Evolutionary conservation across 495 filamentous ascomycete species (phyloP).

Genomic region (Aspergillus homomorphus): DNA sequence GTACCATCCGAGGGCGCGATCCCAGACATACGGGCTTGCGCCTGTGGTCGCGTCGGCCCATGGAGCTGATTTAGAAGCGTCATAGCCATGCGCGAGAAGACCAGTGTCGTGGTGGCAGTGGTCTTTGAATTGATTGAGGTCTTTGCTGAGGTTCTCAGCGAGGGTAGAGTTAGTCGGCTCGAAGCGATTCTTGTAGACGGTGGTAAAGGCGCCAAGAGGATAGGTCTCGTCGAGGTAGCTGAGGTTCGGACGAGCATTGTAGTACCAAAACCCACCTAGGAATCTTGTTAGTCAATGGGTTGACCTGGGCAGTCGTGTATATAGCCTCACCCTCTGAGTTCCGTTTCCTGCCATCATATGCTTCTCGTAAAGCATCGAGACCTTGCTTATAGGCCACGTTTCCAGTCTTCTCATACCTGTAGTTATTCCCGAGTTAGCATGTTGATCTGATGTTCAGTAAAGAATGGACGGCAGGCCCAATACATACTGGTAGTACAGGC

Average conservation of each 20-base stretch:
- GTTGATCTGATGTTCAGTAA: not conserved
- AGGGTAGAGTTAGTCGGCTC: conserved; percentile 33
- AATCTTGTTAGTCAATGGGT: conserved; percentile 1
- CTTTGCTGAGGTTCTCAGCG: conserved; percentile 46
- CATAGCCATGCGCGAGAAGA: conserved; percentile 58
- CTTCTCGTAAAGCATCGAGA: conserved; percentile 42
- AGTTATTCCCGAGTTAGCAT: not conserved
- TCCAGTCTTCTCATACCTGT: conserved; percentile 28
- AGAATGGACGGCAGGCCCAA: not conserved
- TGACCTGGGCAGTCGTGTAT: not conserved
- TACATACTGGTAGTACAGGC: conserved; percentile 33
- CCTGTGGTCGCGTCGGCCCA: conserved; percentile 58
- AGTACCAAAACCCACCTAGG: conserved; percentile 53
- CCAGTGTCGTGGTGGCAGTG: conserved; percentile 47
- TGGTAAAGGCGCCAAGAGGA: conserved; percentile 51
- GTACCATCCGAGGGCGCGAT: conserved; percentile 59
- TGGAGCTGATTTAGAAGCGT: conserved; percentile 47
- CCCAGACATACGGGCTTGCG: conserved; percentile 55
- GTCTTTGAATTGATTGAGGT: conserved; percentile 51
- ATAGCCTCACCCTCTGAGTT: conserved; percentile 28
- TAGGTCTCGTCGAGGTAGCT: conserved; percentile 59
- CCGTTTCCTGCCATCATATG: conserved; percentile 45
- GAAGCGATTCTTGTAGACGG: conserved; percentile 44
- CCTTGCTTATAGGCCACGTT: conserved; percentile 37
- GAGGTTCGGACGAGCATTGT: conserved; percentile 48